Conservation (phyloP, 495 filamentous ascomycete genomes). For the Aspergillus baeticus region DNA sequence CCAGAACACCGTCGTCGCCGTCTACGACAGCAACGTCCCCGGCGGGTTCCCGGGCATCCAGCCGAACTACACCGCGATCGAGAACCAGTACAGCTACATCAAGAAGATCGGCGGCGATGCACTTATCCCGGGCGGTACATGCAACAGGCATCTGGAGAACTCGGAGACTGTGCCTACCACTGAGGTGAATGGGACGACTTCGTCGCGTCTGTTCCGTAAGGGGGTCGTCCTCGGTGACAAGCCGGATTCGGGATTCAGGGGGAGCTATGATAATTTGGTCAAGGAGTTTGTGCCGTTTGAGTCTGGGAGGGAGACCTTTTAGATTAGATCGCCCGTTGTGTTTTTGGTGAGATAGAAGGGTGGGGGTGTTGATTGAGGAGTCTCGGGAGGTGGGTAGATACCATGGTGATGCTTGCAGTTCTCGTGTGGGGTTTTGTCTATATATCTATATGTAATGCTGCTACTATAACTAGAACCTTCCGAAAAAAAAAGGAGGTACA, state of each 20-base stretch:
- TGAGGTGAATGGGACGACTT: neutral
- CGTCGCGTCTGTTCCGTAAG: neutral
- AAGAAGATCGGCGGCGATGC: conserved; percentile 2
- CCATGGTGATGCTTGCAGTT: too few relatives aligned
- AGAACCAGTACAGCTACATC: conserved; percentile 1
- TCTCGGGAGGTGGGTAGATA: too few relatives aligned
- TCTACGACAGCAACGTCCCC: conserved; percentile 5
- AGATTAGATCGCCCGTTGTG: too few relatives aligned
- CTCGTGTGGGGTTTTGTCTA: too few relatives aligned
- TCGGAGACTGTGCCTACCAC: neutral
- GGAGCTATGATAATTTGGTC: neutral
- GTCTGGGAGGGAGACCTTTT: conserved; percentile 1
- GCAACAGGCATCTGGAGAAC: conserved; percentile 7
- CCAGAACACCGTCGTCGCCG: conserved; percentile 5
- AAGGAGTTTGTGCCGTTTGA: neutral
- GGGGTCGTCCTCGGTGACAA: neutral
- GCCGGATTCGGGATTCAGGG: neutral
- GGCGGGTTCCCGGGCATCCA: conserved; percentile 7
- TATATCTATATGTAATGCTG: too few relatives aligned
- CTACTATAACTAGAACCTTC: too few relatives aligned
- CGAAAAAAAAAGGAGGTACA: too few relatives aligned
- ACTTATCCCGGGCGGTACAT: neutral
- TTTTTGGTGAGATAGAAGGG: too few relatives aligned
- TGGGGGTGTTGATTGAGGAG: too few relatives aligned
- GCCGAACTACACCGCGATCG: neutral